These are phyloP conservation scores for Blastobotrys americana DNA, from an alignment of 805 yeast species.

Conservation along the genomic window DNA sequence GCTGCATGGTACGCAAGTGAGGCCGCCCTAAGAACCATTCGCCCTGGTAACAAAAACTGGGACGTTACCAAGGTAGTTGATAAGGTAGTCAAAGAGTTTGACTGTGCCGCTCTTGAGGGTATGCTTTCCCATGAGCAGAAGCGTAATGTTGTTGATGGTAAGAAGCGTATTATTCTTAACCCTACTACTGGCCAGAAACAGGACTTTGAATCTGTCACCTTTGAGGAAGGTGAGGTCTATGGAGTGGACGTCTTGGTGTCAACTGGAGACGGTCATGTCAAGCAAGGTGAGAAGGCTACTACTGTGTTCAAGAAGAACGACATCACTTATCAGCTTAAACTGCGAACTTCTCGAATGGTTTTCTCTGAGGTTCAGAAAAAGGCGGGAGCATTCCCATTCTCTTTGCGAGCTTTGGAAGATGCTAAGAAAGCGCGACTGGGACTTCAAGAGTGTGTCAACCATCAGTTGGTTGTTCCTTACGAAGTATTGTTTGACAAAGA, in stretches of 20 bases:
- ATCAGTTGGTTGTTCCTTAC: slow-evolving; percentile 58
- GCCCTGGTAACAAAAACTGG: slow-evolving; percentile 63
- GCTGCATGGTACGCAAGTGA: slow-evolving; percentile 75
- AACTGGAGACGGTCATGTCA: slow-evolving; percentile 63
- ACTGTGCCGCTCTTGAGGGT: slow-evolving; percentile 59
- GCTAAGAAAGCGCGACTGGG: slow-evolving; percentile 69
- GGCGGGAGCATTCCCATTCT: slow-evolving; percentile 61
- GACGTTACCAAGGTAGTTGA: slow-evolving; percentile 64
- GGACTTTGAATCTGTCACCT: slow-evolving; percentile 55
- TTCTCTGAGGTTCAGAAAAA: slow-evolving; percentile 62
- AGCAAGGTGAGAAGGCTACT: slow-evolving; percentile 51
- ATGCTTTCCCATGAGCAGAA: slow-evolving; percentile 70
- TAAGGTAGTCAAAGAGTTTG: slow-evolving; percentile 53
- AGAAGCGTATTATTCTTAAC: slow-evolving; percentile 68
- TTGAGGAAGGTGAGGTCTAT: slow-evolving; percentile 69
- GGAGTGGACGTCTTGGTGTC: slow-evolving; percentile 68
- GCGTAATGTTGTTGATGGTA: slow-evolving; percentile 61
- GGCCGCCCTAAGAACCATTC: slow-evolving; percentile 64
- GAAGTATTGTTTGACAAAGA: slow-evolving; percentile 63
- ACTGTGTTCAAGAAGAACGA: slow-evolving; percentile 69
- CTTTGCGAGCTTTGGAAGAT: slow-evolving; percentile 57
- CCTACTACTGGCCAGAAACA: slow-evolving; percentile 60
- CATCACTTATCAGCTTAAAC: slow-evolving; percentile 56
- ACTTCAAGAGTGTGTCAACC: slow-evolving; percentile 62
- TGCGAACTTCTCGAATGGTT: slow-evolving; percentile 61